Evolutionary conservation across 2,329 filamentous ascomycete genomes (phyloP).

Genomic region (Fusarium sp.): DNA sequence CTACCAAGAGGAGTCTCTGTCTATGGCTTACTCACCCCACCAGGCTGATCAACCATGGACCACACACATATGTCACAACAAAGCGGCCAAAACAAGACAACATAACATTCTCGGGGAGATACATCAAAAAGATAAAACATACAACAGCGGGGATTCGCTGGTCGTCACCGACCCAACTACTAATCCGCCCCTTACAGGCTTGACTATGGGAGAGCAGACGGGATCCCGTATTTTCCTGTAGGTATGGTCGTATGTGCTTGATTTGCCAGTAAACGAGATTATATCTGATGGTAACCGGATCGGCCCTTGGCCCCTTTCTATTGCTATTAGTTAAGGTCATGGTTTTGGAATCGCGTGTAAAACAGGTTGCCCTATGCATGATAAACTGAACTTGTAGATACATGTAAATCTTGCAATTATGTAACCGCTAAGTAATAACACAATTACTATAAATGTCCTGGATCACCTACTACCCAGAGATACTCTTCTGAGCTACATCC

Average conservation of each 20-base stretch:
- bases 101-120: neutral
- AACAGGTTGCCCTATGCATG: fast-evolving
- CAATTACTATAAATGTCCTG: fast-evolving
- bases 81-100: neutral
- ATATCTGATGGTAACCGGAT: fast-evolving
- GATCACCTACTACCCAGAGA: neutral
- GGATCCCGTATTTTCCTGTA: neutral
- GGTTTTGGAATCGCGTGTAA: fast-evolving
- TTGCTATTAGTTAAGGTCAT: neutral
- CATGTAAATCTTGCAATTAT: fast-evolving
- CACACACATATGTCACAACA: fast-evolving
- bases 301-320: neutral
- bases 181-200: neutral
- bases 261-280: fast-evolving
- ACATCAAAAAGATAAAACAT: neutral
- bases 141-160: neutral
- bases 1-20: no score
- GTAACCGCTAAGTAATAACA: neutral
- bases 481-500: neutral
- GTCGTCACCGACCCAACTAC: neutral
- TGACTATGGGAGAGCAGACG: neutral
- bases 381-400: neutral
- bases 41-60: neutral
- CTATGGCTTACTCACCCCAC: neutral
- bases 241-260: neutral